phyloP scores from a whole-genome alignment of 345 rosid species.

The Punica granatum region DNA sequence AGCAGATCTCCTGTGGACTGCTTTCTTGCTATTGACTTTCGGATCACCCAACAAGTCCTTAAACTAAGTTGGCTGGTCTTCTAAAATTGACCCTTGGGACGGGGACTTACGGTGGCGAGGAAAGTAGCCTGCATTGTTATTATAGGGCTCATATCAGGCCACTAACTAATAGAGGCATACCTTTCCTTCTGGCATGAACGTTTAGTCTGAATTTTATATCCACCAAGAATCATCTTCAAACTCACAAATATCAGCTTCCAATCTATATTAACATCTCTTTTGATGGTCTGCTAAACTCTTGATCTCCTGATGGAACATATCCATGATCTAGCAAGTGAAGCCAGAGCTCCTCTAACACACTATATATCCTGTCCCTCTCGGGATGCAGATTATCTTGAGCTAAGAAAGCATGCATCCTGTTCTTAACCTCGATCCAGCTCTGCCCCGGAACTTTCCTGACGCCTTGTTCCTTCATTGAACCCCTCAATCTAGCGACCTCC shows the following conservation, averaged over 20 bases:
- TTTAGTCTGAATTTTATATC: neutral
- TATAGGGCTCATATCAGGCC: too few species aligned
- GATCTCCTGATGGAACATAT: constrained; percentile 17
- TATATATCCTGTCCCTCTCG: constrained; percentile 41
- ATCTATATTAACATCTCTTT: constrained; percentile 2
- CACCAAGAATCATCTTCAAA: neutral
- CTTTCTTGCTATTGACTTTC: neutral
- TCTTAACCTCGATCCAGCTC: constrained; percentile 68
- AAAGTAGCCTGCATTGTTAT: neutral
- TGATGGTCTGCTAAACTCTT: constrained; percentile 6
- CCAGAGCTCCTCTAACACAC: constrained; percentile 34
- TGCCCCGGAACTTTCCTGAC: constrained; percentile 63
- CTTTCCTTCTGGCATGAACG: neutral
- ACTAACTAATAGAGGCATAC: too few species aligned
- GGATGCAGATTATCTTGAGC: constrained; percentile 60
- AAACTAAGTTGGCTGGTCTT: neutral
- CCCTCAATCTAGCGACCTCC: constrained; percentile 48
- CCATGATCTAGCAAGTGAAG: constrained; percentile 36
- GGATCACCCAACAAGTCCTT: neutral
- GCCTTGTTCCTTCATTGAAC: constrained; percentile 44
- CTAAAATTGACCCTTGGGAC: neutral
- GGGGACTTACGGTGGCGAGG: constrained; percentile 1
- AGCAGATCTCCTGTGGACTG: constrained; percentile 54
- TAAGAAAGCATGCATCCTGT: constrained; percentile 42
- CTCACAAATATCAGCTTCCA: neutral